These are phyloP conservation scores for Fusarium buxicola DNA, from an alignment of 2,329 filamentous ascomycete genomes.

Conservation along the genomic window DNA sequence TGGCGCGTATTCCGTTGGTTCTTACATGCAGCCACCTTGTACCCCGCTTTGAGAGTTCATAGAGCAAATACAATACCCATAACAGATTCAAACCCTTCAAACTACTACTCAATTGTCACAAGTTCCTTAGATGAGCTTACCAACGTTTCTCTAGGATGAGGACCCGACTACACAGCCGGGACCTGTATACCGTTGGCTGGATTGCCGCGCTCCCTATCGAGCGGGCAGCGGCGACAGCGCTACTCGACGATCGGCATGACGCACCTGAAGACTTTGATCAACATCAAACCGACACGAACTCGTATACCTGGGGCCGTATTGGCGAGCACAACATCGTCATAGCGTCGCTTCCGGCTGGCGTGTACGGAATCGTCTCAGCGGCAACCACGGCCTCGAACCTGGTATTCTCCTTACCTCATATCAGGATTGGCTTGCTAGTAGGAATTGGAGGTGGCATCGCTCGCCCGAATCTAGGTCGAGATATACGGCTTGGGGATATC, in stretches of 20 bases:
- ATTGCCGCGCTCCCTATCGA: conserved; percentile 43
- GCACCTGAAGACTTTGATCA: conserved; percentile 13
- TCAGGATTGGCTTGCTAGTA: conserved; percentile 36
- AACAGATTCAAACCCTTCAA: too few relatives aligned
- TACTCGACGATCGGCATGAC: conserved; percentile 43
- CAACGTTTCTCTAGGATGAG: accelerated
- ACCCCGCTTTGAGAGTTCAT: too few relatives aligned
- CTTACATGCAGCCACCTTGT: too few relatives aligned
- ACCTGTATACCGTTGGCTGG: conserved; percentile 41
- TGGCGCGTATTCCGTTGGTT: too few relatives aligned
- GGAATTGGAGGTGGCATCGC: conserved; percentile 58
- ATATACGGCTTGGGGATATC: conserved; percentile 46
- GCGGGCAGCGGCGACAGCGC: conserved; percentile 38
- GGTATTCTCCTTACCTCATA: conserved; percentile 27
- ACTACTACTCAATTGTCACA: too few relatives aligned
- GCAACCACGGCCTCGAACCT: conserved; percentile 23
- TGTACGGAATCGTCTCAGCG: conserved; percentile 27
- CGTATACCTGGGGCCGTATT: conserved; percentile 43
- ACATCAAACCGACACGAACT: conserved; percentile 39
- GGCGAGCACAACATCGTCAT: conserved; percentile 46
- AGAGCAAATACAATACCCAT: too few relatives aligned
- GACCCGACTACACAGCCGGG: neutral
- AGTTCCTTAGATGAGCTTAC: neutral
- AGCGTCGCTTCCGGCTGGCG: conserved; percentile 36
- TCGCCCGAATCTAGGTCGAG: neutral